Percentiles rank a stretch among this genome's conserved stretches.
These are phyloP conservation scores for Cutaneotrichosporon mucoides DNA, from an alignment of 1,284 basidiomycete species.

Conservation along the genomic window DNA sequence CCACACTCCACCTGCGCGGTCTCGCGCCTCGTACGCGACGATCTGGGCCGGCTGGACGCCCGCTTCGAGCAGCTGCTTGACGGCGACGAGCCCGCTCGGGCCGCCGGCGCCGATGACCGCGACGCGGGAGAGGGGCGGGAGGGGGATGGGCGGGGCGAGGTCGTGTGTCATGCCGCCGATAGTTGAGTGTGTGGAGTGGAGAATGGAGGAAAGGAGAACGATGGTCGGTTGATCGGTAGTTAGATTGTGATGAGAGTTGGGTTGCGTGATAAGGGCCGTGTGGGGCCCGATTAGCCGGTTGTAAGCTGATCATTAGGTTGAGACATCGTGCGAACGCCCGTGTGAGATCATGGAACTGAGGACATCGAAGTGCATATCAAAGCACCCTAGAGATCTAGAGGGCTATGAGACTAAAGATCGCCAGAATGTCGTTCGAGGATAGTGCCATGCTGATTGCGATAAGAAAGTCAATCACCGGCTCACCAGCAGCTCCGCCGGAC, in stretches of 20 bases:
- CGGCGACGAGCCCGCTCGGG: conserved; percentile 47
- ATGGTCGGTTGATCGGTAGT: neutral
- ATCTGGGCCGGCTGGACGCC: conserved; percentile 26
- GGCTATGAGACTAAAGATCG: too few species aligned
- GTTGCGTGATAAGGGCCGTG: neutral
- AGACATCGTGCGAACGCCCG: too few species aligned
- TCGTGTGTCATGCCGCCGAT: neutral
- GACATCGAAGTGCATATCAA: too few species aligned
- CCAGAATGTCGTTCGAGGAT: too few species aligned
- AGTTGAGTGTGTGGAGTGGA: neutral
- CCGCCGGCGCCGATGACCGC: conserved; percentile 51
- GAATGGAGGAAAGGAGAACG: neutral
- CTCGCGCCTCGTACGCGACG: conserved; percentile 27
- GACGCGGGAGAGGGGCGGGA: conserved; percentile 29
- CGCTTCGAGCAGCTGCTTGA: conserved; percentile 44
- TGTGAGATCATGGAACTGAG: too few species aligned
- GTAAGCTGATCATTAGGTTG: too few species aligned
- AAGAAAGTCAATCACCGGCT: too few species aligned
- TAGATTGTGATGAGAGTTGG: neutral
- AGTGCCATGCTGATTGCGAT: too few species aligned
- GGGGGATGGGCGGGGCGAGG: conserved; percentile 18
- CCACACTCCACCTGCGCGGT: conserved; percentile 25
- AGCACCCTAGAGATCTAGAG: too few species aligned
- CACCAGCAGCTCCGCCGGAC: too few species aligned
- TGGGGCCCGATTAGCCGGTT: neutral